Evolutionary conservation across 495 filamentous ascomycete species (phyloP), one percentile per base, ranked within the genome.

Genomic region (Tuber brumale): DNA sequence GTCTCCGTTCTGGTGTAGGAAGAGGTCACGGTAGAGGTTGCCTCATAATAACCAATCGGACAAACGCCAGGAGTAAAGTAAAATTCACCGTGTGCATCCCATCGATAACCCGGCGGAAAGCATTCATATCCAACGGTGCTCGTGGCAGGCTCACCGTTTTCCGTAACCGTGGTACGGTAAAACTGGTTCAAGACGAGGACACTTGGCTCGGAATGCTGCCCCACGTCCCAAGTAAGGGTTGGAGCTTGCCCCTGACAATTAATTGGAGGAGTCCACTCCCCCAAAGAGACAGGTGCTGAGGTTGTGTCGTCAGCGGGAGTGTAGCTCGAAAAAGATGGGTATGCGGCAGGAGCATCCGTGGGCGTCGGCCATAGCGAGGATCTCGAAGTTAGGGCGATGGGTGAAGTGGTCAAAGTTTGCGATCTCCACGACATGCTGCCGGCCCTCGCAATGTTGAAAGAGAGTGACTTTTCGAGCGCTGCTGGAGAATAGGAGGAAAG

Each of bases 61-160:
- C 57, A 66, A 66, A 66, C 27, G 27, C 57, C 57, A 31, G 57
- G 57, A 66, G 57, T 66, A 66, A 66, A 66, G 31, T 66, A 66
- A 19, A 66, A 35, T 2, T 35, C 27, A 66, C 57, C 57, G 1
- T 35, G 27, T 6, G 12, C 27, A 31, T 66, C 57, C 27, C 27
- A 66, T 66, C 57, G 57, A 66, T 66, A 66, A 14, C 57, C 57
- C 57, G 57, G 31, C 0, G 57, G 57, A 14, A 66, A 66, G 57
- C 57, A 66, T 35, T 66, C 57, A 35, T 66, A 66, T 35, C 57
- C 57, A 66, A 66, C 12, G 27, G 57, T 66, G 57, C n/a, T 66
- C 14, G 57, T 66, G 4, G 57, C 16, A 6, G 57, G 57, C 57
- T 35, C 27, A 66, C 57, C 57, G 27, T 66, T 35, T 19, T 35